Evolutionary conservation across 2,329 filamentous ascomycete genomes (phyloP), one percentile per base, ranked within the genome.

Genomic region (Claviceps fusiformis): DNA sequence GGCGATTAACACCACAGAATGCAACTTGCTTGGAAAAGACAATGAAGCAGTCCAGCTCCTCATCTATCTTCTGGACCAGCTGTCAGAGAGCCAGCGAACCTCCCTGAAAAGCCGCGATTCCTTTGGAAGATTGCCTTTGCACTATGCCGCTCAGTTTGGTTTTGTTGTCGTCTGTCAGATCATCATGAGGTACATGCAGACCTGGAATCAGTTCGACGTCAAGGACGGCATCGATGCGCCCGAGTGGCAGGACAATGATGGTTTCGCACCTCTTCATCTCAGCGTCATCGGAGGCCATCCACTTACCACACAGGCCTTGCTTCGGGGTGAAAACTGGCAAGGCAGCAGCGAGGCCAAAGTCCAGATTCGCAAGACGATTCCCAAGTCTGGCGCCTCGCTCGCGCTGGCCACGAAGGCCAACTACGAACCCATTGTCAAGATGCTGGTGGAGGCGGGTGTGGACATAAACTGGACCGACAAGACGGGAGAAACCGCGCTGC

Each of bases 101-200:
- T 85, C 86, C 0, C 73, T 97, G 11, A 74, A 79, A 52, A 79
- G 80, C 13, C 82, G 79, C 57, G 92, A 97, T 69, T 78, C 83
- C 0, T 87, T 92, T 57, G 91, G 89, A 3, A 86, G 92, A 5
- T 78, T 92, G 15, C 90, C 92, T 1, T 76, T 97, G 11, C 92
- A 97, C 67, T 96, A 96, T 66, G 90, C 90, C 3, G 92, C 93
- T 0, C 90, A 97, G 67, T 95, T 95, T 65, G 93, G 93, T 2
- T 90, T 96, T 62, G 87, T 93, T 3, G 81, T 89, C n/a, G 85
- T 96, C 10, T 95, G 89, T 65, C 80, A 95, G 65, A 78, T 91
- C 29, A 80, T 97, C 61, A 91, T 96, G 73, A 83, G 85, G 59
- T 85, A 86, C 63, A 91, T 98, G 83, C 87, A 92, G 66, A 79